Evolutionary conservation across 352 stramenopile species (phyloP).

Genomic region (Phytophthora fragariae): DNA sequence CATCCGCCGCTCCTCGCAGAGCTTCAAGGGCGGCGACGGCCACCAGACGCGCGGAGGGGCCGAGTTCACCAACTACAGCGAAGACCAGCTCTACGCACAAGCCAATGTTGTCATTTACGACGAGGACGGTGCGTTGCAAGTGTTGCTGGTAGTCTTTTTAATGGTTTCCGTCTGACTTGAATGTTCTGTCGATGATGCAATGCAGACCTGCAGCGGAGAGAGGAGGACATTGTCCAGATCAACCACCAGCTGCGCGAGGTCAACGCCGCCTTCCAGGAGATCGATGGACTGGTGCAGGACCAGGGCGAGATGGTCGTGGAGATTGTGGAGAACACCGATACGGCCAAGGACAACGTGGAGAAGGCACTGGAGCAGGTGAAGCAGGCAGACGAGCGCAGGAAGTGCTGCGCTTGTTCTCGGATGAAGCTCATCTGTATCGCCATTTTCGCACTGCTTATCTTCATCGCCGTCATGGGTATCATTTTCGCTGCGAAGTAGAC

Average conservation of each 20-base stretch:
- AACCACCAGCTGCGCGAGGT: slow-evolving; percentile 89
- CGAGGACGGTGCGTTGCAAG: slow-evolving; percentile 70
- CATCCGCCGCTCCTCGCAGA: slow-evolving; percentile 82
- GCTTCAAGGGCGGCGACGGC: slow-evolving; percentile 58
- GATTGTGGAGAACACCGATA: slow-evolving; percentile 84
- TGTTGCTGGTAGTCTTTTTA: background rate
- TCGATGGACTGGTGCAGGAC: slow-evolving; percentile 85
- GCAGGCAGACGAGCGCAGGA: slow-evolving; percentile 70
- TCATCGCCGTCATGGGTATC: slow-evolving; percentile 67
- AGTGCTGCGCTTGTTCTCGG: slow-evolving; percentile 75
- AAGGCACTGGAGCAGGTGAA: slow-evolving; percentile 76
- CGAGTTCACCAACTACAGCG: slow-evolving; percentile 84
- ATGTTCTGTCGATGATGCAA: slow-evolving; percentile 31
- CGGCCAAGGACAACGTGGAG: slow-evolving; percentile 77
- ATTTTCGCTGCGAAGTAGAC: slow-evolving; percentile 47
- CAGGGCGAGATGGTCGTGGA: slow-evolving; percentile 85
- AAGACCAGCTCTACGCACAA: slow-evolving; percentile 90
- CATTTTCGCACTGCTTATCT: slow-evolving; percentile 59
- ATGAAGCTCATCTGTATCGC: slow-evolving; percentile 78
- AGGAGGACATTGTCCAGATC: slow-evolving; percentile 91
- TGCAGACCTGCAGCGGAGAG: slow-evolving; percentile 76
- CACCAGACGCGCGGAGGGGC: slow-evolving; percentile 31
- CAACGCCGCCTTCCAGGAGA: slow-evolving; percentile 87
- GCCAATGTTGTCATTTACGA: slow-evolving; percentile 87
- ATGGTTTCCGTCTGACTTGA: background rate